phyloP scores from a whole-genome alignment of 1,284 basidiomycete species.

The Prillingera fragicola region DNA sequence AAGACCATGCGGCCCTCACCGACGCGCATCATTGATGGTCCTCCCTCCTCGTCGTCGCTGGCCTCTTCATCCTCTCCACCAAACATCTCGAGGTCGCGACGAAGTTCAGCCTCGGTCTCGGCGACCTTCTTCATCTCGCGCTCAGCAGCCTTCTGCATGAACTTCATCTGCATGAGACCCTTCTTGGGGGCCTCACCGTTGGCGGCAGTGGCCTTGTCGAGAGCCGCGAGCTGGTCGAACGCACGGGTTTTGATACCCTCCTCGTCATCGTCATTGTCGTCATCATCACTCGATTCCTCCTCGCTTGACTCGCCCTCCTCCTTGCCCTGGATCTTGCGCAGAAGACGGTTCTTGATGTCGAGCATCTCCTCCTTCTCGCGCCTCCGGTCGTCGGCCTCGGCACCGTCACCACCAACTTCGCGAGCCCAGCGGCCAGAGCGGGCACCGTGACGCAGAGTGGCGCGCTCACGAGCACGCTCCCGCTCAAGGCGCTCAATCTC shows the following conservation, averaged over 20 bases:
- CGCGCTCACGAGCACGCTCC: slow-evolving; percentile 74
- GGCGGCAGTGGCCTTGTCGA: slow-evolving; percentile 50
- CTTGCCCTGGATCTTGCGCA: slow-evolving; percentile 58
- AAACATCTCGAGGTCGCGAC: slow-evolving; percentile 58
- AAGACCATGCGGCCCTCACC: slow-evolving; percentile 53
- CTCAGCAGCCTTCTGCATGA: slow-evolving; percentile 84
- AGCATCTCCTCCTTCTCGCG: slow-evolving; percentile 50
- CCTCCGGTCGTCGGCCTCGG: slow-evolving; percentile 30
- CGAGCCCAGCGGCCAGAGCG: slow-evolving; percentile 60
- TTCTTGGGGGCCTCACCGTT: slow-evolving; percentile 47
- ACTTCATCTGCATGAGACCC: slow-evolving; percentile 82
- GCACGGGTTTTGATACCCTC: slow-evolving; percentile 58
- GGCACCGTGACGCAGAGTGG: slow-evolving; percentile 69
- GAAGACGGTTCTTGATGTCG: slow-evolving; percentile 73
- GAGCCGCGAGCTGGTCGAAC: slow-evolving; percentile 63
- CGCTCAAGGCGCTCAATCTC: slow-evolving; percentile 65
- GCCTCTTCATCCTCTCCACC: slow-evolving; percentile 51
- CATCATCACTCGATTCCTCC: slow-evolving; percentile 53
- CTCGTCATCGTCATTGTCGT: slow-evolving; percentile 52
- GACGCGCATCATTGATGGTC: slow-evolving; percentile 43
- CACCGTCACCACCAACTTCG: slow-evolving; percentile 29
- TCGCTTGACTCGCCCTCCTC: slow-evolving; percentile 46
- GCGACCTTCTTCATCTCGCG: slow-evolving; percentile 59
- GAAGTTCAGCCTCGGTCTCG: slow-evolving; percentile 63
- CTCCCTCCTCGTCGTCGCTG: slow-evolving; percentile 38